Conservation (phyloP, 306 rosid species). For the Rubus parviflorus region DNA sequence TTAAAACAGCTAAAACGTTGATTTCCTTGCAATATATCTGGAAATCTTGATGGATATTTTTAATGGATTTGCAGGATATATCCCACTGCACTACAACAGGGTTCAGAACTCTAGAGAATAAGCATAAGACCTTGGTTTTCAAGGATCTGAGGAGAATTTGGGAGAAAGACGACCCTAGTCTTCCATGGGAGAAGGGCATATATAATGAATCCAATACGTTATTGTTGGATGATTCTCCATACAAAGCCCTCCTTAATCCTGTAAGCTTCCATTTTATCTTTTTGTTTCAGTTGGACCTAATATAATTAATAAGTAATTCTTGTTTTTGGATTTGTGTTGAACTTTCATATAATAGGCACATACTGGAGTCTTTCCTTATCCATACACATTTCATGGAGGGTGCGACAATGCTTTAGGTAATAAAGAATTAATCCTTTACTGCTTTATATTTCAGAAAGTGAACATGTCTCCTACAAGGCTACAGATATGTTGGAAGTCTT, state of each 20-base stretch:
- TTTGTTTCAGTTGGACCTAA: neutral
- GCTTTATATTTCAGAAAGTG: constrained; percentile 4
- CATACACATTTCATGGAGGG: constrained; percentile 42
- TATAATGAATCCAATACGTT: constrained; percentile 68
- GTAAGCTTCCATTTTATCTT: constrained; percentile 31
- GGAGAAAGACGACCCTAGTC: constrained; percentile 67
- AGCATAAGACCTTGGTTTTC: constrained; percentile 58
- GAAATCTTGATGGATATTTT: neutral
- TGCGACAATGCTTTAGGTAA: constrained; percentile 67
- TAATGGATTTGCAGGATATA: constrained; percentile 43
- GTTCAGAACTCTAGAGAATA: constrained; percentile 59
- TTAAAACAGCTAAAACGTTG: neutral
- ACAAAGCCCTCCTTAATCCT: constrained; percentile 82
- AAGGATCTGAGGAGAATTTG: constrained; percentile 81
- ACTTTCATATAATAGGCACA: constrained; percentile 43
- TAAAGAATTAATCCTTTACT: constrained; percentile 19
- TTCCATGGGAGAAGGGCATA: constrained; percentile 77
- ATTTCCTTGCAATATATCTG: constrained; percentile 6
- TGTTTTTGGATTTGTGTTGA: constrained; percentile 16
- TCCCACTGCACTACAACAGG: constrained; percentile 60
- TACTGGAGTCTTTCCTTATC: constrained; percentile 60
- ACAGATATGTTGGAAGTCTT: neutral
- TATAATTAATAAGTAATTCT: neutral
- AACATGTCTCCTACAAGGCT: neutral
- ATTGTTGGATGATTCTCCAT: constrained; percentile 87